Base-by-base conservation (phyloP, 2,329 filamentous ascomycete species). In the Decorospora gaudefroyi region DNA sequence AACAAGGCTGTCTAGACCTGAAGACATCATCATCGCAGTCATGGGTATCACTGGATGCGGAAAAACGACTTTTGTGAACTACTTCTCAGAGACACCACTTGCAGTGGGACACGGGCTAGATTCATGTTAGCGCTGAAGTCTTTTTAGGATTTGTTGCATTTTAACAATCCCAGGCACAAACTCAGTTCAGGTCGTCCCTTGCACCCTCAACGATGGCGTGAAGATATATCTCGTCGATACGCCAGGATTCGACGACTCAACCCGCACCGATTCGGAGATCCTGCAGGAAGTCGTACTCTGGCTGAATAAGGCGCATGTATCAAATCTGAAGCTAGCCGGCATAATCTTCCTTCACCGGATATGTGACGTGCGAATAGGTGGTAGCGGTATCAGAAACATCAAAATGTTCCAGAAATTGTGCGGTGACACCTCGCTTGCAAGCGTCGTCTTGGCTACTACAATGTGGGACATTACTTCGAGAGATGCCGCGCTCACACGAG, bases 271-370 rank as follows among this genome's bases (percentile, higher is more conserved):
- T 42, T 65, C 70, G 5, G 74, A 78, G 21, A 69, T 78, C 1
- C 65, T 78, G 1, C 34, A 61, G n/a, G 61, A 72, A 26, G 72
- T 78, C 16, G 72, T 73, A 0, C 56, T 57, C 4, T 76, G 69
- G 55, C 64, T 78, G 2, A 62, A 59, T 1, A 41, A 42, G 0
- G 59, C 66, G 0, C 72, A 73, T 41, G 53, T 18, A 5, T 16
- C 13, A 30, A 67, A 11, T 4, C 59, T 71, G 38, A 63, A 65
- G 42, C 65, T 77, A 1, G 62, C 61, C 4, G 76, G 76, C 0
- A 73, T 78, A 23, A 72, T 78, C 17, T 78, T 76, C 51, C 57
- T 78, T 3, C 75, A 77, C 33, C 62, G 67, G 0, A 78, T 79
- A 38, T 66, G 59, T 0, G 71, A 77, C 33, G 63, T 56, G 7